These are phyloP conservation scores for Rugosomyces carneus DNA, from an alignment of 1,284 basidiomycete species.

Conservation along the genomic window DNA sequence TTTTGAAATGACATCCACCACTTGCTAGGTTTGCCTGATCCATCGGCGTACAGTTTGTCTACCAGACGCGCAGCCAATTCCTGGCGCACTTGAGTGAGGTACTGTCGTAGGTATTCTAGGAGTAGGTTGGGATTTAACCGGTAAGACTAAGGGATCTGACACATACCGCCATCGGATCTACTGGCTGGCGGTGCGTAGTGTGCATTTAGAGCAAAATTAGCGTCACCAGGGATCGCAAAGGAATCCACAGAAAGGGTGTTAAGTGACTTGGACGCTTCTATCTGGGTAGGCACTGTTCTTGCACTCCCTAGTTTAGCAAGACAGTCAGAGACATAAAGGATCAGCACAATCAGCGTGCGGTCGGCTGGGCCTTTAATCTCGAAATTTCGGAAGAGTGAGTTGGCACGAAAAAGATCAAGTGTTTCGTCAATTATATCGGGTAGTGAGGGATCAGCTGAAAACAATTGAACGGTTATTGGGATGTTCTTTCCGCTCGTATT, in stretches of 20 bases:
- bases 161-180: slow-evolving; percentile 80
- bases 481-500: slow-evolving; percentile 7
- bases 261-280: slow-evolving; percentile 85
- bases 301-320: slow-evolving; percentile 79
- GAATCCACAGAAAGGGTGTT: slow-evolving; percentile 90
- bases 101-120: slow-evolving; percentile 81
- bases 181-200: slow-evolving; percentile 82
- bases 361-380: slow-evolving; percentile 99
- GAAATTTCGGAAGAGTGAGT: slow-evolving; percentile 99
- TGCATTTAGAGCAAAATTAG: slow-evolving; percentile 89
- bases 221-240: slow-evolving; percentile 94
- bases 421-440: slow-evolving; percentile 96
- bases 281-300: slow-evolving; percentile 62
- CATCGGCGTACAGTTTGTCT: slow-evolving; percentile 84
- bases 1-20: slow-evolving; percentile 99
- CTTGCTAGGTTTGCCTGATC: slow-evolving; percentile 89
- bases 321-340: slow-evolving; percentile 98
- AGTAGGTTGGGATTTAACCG: slow-evolving; percentile 8
- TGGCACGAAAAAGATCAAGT: slow-evolving; percentile 95
- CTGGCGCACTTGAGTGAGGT: slow-evolving; percentile 89
- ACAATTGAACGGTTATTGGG: background rate
- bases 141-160: background rate
- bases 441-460: slow-evolving; percentile 66
- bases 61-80: slow-evolving; percentile 85
- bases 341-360: slow-evolving; percentile 93